These are phyloP conservation scores for Cryptosporidium andersoni DNA, from an alignment of 169 alveolate genomes.

Conservation along the genomic window DNA sequence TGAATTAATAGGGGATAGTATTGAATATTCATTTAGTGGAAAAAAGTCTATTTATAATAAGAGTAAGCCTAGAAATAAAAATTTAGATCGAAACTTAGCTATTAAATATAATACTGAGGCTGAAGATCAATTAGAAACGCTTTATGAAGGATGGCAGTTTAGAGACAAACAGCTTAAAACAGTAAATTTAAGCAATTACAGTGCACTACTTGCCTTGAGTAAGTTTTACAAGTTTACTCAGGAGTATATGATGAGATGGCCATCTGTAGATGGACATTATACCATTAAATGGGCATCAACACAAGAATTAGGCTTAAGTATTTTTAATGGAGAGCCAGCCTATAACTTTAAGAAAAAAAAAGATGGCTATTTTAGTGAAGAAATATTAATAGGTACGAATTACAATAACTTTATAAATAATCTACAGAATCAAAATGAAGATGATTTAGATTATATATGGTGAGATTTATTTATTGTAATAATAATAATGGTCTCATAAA, in stretches of 20 bases:
- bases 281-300: conserved; percentile 62
- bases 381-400: not conserved
- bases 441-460: conserved; percentile 46
- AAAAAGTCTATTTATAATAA: too few species aligned
- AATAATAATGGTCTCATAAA: not conserved
- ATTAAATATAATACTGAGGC: too few species aligned
- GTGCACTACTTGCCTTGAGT: conserved; percentile 51
- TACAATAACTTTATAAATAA: not conserved
- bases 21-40: too few species aligned
- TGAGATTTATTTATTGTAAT: not conserved
- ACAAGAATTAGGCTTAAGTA: conserved; percentile 27
- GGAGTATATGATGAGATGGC: conserved; percentile 50
- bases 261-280: conserved; percentile 51
- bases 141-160: too few species aligned
- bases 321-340: conserved; percentile 30
- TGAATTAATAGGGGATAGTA: too few species aligned
- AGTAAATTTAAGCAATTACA: conserved; percentile 1
- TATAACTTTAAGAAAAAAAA: conserved; percentile 1
- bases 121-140: too few species aligned
- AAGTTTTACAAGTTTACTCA: conserved; percentile 48
- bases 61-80: too few species aligned
- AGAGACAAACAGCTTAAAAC: too few species aligned
- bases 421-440: conserved; percentile 8
- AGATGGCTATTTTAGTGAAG: conserved; percentile 6
- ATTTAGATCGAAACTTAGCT: too few species aligned